Evolutionary conservation across 2,329 filamentous ascomycete genomes (phyloP).

Genomic region (Pseudogymnoascus sp.): DNA sequence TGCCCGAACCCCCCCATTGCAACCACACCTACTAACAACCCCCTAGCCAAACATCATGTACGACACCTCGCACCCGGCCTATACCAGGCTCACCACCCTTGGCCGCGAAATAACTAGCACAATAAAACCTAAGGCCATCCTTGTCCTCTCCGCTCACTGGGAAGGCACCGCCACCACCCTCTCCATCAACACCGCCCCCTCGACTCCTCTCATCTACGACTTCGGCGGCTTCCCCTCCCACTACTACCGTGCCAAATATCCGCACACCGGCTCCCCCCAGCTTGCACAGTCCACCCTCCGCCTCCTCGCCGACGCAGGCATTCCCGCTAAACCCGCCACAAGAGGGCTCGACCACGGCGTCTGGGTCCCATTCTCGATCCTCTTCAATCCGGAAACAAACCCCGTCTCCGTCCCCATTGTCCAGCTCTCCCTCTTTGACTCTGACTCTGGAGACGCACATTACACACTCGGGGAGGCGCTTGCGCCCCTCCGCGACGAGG

Average conservation of each 20-base stretch:
- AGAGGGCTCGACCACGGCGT: slow-evolving; percentile 69
- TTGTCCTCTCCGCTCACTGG: slow-evolving; percentile 75
- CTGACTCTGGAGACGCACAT: slow-evolving; percentile 56
- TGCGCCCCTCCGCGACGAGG: slow-evolving; percentile 55
- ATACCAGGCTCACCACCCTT: slow-evolving; percentile 52
- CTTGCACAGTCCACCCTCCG: slow-evolving; percentile 51
- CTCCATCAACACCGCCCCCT: slow-evolving; percentile 56
- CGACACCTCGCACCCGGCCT: slow-evolving; percentile 59
- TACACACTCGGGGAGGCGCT: slow-evolving; percentile 60
- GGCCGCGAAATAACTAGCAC: slow-evolving; percentile 62
- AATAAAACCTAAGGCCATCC: slow-evolving; percentile 62
- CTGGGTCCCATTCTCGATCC: slow-evolving; percentile 52
- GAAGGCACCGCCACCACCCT: slow-evolving; percentile 49
- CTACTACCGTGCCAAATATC: slow-evolving; percentile 60
- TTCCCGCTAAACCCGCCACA: slow-evolving; percentile 49
- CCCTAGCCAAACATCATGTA: slow-evolving; percentile 55
- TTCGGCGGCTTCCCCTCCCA: slow-evolving; percentile 65
- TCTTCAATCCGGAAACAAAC: slow-evolving; percentile 53
- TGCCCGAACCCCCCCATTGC: slow-evolving; percentile 12
- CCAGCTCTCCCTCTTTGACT: slow-evolving; percentile 61
- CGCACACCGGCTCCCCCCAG: slow-evolving; percentile 51
- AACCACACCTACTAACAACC: not conserved
- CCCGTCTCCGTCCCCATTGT: slow-evolving; percentile 60
- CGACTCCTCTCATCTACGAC: slow-evolving; percentile 64
- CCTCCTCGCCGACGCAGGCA: slow-evolving; percentile 46